Percentiles rank a stretch among this genome's conserved stretches.
These are phyloP conservation scores for Harringtonia aguacate DNA, from an alignment of 2,329 filamentous ascomycete genomes.

Conservation along the genomic window DNA sequence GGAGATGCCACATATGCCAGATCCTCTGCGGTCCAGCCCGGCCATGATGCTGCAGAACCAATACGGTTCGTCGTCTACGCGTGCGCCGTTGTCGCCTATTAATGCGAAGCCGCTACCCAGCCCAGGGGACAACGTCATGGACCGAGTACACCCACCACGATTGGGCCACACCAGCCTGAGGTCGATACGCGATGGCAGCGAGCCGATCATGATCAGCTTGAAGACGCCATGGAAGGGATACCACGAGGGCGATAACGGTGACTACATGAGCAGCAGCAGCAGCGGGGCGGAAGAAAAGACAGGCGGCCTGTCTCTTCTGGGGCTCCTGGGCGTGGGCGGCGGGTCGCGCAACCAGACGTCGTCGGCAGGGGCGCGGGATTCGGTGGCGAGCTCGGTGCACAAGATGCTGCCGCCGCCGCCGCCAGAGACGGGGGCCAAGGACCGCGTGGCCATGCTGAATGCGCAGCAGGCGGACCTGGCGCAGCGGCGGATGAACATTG, in stretches of 20 bases:
- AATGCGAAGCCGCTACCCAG: neutral
- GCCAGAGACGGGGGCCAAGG: slow-evolving; percentile 44
- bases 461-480: slow-evolving; percentile 53
- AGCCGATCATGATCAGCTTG: slow-evolving; percentile 23
- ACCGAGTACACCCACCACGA: slow-evolving; percentile 25
- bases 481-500: slow-evolving; percentile 61
- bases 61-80: neutral
- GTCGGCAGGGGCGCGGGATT: slow-evolving; percentile 14
- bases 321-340: neutral
- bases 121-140: slow-evolving; percentile 23
- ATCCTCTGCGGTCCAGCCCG: slow-evolving; percentile 2
- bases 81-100: neutral
- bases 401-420: slow-evolving; percentile 54
- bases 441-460: slow-evolving; percentile 57
- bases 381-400: slow-evolving; percentile 25
- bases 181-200: slow-evolving; percentile 4
- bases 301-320: neutral
- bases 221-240: slow-evolving; percentile 20
- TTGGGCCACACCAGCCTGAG: slow-evolving; percentile 11
- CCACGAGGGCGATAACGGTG: neutral
- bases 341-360: neutral
- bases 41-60: too few relatives aligned
- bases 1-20: slow-evolving; percentile 8
- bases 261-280: slow-evolving; percentile 4
- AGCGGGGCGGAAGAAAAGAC: slow-evolving; percentile 5